These are phyloP conservation scores for Metschnikowia amazonensis DNA, from an alignment of 805 yeast genomes.

Conservation along the genomic window DNA sequence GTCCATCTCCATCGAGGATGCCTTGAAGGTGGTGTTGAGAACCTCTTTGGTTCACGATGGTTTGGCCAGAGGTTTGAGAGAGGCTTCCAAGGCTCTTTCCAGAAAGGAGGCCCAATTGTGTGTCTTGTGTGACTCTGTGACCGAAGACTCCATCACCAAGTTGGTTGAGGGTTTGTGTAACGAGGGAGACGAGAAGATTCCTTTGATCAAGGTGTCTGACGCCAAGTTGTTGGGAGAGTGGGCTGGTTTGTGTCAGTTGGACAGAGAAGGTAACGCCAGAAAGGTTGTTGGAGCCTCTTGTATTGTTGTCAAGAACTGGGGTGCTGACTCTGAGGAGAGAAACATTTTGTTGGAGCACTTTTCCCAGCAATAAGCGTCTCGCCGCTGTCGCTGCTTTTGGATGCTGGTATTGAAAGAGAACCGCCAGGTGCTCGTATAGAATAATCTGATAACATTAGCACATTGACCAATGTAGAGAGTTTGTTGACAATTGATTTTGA, in stretches of 20 bases:
- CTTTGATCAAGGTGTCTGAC: constrained; percentile 98
- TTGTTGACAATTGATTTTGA: too few relatives aligned
- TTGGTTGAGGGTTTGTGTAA: constrained; percentile 99
- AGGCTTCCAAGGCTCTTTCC: constrained; percentile 97
- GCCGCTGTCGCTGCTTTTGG: background rate
- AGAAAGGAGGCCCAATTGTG: constrained; percentile 97
- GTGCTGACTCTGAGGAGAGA: constrained; percentile 98
- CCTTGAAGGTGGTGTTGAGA: constrained; percentile 96
- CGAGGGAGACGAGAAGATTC: constrained; percentile 94
- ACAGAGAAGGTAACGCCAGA: constrained; percentile 99
- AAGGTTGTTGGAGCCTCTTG: constrained; percentile 99
- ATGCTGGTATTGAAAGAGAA: too few relatives aligned
- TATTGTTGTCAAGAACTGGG: constrained; percentile 99
- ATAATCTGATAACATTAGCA: background rate
- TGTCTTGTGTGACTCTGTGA: constrained; percentile 97
- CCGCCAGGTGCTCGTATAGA: too few relatives aligned
- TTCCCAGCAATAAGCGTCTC: constrained; percentile 67
- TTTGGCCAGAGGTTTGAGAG: constrained; percentile 99
- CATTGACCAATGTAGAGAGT: too few relatives aligned
- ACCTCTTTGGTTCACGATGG: constrained; percentile 98
- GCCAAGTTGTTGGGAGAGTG: constrained; percentile 99
- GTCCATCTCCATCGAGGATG: constrained; percentile 95
- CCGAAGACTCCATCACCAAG: constrained; percentile 94
- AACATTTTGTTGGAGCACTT: constrained; percentile 93
- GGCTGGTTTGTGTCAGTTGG: constrained; percentile 99